Base-by-base conservation (phyloP, 176 grass and related monocot species). In the Carex pumila region DNA sequence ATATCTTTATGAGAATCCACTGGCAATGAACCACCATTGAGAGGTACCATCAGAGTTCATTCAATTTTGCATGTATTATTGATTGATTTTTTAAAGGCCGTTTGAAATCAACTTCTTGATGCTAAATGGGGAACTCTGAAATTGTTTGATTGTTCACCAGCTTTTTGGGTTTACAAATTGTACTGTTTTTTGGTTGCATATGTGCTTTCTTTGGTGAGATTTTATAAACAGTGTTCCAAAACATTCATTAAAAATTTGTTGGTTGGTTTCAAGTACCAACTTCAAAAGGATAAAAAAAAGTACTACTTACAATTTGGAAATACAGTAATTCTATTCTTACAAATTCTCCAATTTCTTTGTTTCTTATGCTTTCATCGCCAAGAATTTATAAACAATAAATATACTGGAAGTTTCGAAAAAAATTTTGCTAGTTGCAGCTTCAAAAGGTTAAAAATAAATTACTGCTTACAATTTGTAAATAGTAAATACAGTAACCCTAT, bases 141-240 rank as follows among this genome's bases (percentile, higher is more conserved):
- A 64, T 67, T 83, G 61, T 68, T 81, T 83, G 80, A 83, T 65
- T 65, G 52, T 83, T 83, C 61, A 83, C 18, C 80, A 49, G 11
- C 4, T 68, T 68, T 83, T 83, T 41, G 14, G 39, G 12, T 32
- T 79, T 21, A 79, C 5, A 57, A 30, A 7, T 43, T 72, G 69
- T 11, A 52, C 22, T 54, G 22, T 54, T 54, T 49, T 29, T 77
- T 14, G 43, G 71, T 54, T 25, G 11, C 29, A 32, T 70, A 70
- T 70, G 25, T 0, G 10, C 17, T 71, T 71, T 71, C 7, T 14
- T 29, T 6, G 10, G 37, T 50, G 30, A 54, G 52, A 12, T 56
- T 70, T 41, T 71, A 17, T 71, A 37, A 68, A 67, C 31, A 68
- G 65, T 65, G 62, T 72, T 60, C 4, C 15, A 60, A 60, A 62